These are phyloP conservation scores for Cordyceps javanica DNA, from an alignment of 2,329 filamentous ascomycete species.

Conservation along the genomic window DNA sequence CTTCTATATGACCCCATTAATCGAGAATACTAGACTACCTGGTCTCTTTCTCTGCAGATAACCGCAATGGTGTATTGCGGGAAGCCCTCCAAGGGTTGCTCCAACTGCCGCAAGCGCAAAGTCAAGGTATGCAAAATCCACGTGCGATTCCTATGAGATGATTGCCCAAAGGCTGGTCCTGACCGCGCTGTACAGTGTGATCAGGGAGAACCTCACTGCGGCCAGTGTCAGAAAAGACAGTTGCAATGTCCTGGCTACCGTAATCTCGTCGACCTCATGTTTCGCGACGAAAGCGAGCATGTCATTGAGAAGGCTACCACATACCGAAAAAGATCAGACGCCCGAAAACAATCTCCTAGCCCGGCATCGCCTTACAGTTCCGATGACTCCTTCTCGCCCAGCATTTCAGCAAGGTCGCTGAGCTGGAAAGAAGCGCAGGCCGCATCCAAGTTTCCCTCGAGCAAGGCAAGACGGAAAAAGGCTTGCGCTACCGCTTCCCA, in stretches of 20 bases:
- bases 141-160: conserved; percentile 4
- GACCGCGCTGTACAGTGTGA: conserved; percentile 39
- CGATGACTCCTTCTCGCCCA: neutral
- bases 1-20: neutral
- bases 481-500: neutral
- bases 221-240: conserved; percentile 48
- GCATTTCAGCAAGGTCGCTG: neutral
- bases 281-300: conserved; percentile 50
- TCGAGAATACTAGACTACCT: neutral
- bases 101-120: conserved; percentile 49
- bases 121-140: conserved; percentile 41
- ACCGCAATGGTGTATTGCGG: conserved; percentile 51
- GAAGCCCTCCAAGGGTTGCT: conserved; percentile 51
- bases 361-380: conserved; percentile 12
- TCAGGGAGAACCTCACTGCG: conserved; percentile 44
- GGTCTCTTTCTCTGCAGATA: neutral
- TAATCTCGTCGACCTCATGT: conserved; percentile 50
- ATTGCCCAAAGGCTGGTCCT: neutral
- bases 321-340: conserved; percentile 20
- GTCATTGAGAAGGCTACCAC: conserved; percentile 47
- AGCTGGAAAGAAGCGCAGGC: conserved; percentile 1
- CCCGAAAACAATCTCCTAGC: conserved; percentile 19
- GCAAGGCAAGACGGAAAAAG: neutral
- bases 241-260: conserved; percentile 49
- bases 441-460: neutral